A percentile compares a stretch with the other conserved stretches of the same genome.
Conservation (phyloP, 2,329 filamentous ascomycete genomes). For the Penicillium fuscoglaucum region DNA sequence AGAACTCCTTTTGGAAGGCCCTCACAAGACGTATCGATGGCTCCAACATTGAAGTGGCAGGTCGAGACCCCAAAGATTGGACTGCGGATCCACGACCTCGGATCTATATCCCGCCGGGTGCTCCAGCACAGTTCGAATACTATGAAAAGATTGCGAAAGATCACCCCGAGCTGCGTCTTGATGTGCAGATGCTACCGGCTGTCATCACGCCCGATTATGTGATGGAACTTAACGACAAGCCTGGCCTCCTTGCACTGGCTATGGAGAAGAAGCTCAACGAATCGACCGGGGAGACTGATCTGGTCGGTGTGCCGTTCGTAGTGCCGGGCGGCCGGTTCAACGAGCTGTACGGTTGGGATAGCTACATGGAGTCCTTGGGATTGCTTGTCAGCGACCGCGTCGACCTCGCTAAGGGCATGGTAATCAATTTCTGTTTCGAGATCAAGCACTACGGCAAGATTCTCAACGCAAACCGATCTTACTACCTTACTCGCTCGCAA, state of each 20-base stretch:
- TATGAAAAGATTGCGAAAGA: constrained; percentile 78
- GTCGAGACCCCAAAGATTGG: constrained; percentile 92
- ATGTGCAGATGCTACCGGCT: constrained; percentile 73
- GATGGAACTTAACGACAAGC: constrained; percentile 78
- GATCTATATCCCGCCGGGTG: constrained; percentile 84
- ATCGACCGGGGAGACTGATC: constrained; percentile 66
- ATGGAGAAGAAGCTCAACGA: constrained; percentile 76
- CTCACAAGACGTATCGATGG: constrained; percentile 88
- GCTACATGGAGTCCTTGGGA: constrained; percentile 95
- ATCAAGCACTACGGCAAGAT: constrained; percentile 99
- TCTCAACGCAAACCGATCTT: constrained; percentile 91
- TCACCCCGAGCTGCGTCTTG: constrained; percentile 78
- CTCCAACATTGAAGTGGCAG: constrained; percentile 75
- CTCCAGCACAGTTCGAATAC: constrained; percentile 85
- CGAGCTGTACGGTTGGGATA: constrained; percentile 98
- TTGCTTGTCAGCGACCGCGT: constrained; percentile 81
- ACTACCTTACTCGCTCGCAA: constrained; percentile 92
- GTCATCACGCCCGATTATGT: constrained; percentile 80
- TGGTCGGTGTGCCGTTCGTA: constrained; percentile 87
- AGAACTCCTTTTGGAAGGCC: constrained; percentile 88
- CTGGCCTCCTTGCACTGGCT: constrained; percentile 83
- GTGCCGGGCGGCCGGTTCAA: constrained; percentile 97
- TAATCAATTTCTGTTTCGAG: constrained; percentile 94
- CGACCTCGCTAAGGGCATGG: constrained; percentile 90
- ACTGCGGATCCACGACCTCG: constrained; percentile 83